These are phyloP conservation scores for Alternaria panax DNA, from an alignment of 2,329 filamentous ascomycete species.

Conservation along the genomic window DNA sequence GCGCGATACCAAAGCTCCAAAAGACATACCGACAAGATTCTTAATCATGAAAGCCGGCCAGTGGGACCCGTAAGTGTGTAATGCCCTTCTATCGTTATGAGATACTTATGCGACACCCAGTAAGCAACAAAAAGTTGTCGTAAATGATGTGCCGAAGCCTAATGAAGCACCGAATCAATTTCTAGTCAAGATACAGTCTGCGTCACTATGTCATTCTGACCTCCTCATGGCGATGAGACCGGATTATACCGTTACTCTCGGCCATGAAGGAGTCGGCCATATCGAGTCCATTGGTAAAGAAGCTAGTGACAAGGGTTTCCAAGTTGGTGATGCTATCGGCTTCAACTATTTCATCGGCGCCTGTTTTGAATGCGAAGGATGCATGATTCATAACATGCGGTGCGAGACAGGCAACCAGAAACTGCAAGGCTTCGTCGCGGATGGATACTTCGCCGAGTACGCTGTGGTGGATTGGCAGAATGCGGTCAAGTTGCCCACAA, in stretches of 20 bases:
- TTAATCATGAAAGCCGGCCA: slow-evolving; percentile 14
- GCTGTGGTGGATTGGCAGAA: slow-evolving; percentile 57
- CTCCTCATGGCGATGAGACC: slow-evolving; percentile 35
- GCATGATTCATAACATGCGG: slow-evolving; percentile 54
- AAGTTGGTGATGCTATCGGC: slow-evolving; percentile 55
- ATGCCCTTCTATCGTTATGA: neutral
- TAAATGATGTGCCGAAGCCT: slow-evolving; percentile 40
- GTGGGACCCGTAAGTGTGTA: slow-evolving; percentile 10
- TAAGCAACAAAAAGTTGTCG: slow-evolving; percentile 38
- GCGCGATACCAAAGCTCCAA: neutral
- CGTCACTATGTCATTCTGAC: slow-evolving; percentile 44
- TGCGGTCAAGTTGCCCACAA: slow-evolving; percentile 52
- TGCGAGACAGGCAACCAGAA: slow-evolving; percentile 52
- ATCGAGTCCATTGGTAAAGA: slow-evolving; percentile 49
- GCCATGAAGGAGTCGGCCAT: slow-evolving; percentile 58
- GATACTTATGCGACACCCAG: slow-evolving; percentile 5
- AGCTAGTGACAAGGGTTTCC: slow-evolving; percentile 51
- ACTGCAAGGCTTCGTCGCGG: slow-evolving; percentile 53
- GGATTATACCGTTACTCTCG: slow-evolving; percentile 47
- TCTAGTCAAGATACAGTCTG: slow-evolving; percentile 41
- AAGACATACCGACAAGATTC: neutral
- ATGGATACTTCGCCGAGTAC: slow-evolving; percentile 60
- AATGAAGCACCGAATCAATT: slow-evolving; percentile 34
- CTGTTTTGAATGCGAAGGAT: slow-evolving; percentile 59
- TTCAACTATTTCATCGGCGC: slow-evolving; percentile 57